Evolutionary conservation across 208 protist species (phyloP), one percentile per base, ranked within the genome.

Genomic region (Plasmodiophora brassicae): DNA sequence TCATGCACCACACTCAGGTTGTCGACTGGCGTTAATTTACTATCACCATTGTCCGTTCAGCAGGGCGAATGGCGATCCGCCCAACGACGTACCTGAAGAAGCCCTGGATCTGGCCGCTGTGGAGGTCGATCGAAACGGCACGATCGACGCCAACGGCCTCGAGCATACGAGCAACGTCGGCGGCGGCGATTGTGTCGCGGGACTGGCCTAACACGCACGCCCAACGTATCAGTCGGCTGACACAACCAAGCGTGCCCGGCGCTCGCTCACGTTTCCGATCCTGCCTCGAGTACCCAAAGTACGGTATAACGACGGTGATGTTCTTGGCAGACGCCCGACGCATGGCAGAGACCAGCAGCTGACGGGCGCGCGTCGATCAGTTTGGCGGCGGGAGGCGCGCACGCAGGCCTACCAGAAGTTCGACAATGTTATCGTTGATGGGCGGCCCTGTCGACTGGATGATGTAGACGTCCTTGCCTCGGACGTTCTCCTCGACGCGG

Each of bases 231-330:
- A n/a, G n/a, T n/a, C n/a, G n/a, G n/a, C n/a, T n/a, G n/a, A n/a
- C n/a, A n/a, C n/a, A n/a, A n/a, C n/a, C n/a, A n/a, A n/a, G n/a
- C n/a, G n/a, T n/a, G n/a, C n/a, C n/a, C n/a, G n/a, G n/a, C n/a
- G n/a, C n/a, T n/a, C n/a, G n/a, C n/a, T 89, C 14, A 1, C 57
- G 54, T 1, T 57, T 90, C 28, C 90, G 41, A 46, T 93, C 91
- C 60, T 93, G 91, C 14, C 92, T 85, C 14, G 72, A 57, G 89
- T 93, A 93, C n/a, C 89, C 92, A 65, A 89, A 92, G 44, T 93
- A 93, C 38, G 92, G 92, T 8, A 93, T 90, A 20, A 93, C 84
- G 8, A 85, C 90, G 36, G 90, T 92, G 28, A 93, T 90, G 22
- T 86, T 38, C 25, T 32, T 0, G 8, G 91, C 92, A 1, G 57